Evolutionary conservation across 345 rosid genomes (phyloP).

Genomic region (Aquilaria malaccensis): DNA sequence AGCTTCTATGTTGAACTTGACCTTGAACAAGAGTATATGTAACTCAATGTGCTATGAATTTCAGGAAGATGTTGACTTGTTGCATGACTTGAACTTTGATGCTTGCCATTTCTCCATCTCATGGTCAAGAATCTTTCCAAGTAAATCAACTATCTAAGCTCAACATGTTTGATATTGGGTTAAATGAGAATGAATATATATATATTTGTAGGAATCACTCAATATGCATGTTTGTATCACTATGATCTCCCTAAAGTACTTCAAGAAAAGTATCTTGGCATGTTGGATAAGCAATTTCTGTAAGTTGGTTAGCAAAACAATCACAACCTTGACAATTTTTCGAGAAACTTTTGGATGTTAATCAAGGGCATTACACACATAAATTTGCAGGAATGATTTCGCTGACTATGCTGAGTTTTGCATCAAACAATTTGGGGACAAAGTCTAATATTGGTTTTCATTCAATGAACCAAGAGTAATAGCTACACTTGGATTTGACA

Average conservation of each 20-base stretch:
- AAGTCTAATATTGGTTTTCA: slow-evolving; percentile 66
- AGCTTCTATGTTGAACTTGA: not conserved
- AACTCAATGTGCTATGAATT: too few relatives aligned
- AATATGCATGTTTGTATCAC: slow-evolving; percentile 6
- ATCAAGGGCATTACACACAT: not conserved
- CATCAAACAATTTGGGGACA: slow-evolving; percentile 53
- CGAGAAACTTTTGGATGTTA: not conserved
- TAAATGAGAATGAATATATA: too few relatives aligned
- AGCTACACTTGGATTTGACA: slow-evolving; percentile 55
- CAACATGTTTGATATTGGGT: too few relatives aligned
- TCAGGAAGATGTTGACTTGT: slow-evolving; percentile 50
- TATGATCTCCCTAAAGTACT: slow-evolving; percentile 13
- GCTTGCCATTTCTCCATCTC: slow-evolving; percentile 71
- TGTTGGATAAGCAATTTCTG: slow-evolving; percentile 3
- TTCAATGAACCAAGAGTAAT: slow-evolving; percentile 55
- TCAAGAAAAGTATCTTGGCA: slow-evolving; percentile 4
- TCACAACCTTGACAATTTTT: not conserved
- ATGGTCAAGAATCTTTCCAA: slow-evolving; percentile 70
- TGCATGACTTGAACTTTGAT: slow-evolving; percentile 52
- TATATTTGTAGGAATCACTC: slow-evolving; percentile 9
- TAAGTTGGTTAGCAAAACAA: not conserved
- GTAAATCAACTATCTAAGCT: slow-evolving; percentile 14
- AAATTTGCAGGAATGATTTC: slow-evolving; percentile 40
- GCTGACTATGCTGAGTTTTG: slow-evolving; percentile 57
- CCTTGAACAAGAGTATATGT: not conserved